Evolutionary conservation across 1,284 basidiomycete genomes (phyloP).

Genomic region (Moesziomyces parantarcticus): DNA sequence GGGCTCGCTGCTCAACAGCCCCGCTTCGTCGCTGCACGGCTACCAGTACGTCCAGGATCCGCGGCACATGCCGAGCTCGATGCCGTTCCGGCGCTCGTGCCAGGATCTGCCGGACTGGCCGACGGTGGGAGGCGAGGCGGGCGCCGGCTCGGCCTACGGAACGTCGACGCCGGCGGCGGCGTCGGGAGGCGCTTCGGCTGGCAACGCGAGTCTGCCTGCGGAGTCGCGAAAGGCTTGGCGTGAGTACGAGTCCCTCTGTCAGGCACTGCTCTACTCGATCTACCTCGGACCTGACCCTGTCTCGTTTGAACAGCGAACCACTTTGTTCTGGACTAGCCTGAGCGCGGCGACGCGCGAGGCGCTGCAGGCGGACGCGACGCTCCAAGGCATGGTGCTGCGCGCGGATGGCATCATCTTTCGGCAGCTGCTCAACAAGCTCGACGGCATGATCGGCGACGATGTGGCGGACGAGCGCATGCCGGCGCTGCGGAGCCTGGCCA

Average conservation of each 20-base stretch:
- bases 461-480: slow-evolving; percentile 14
- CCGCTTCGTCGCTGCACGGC: slow-evolving; percentile 40
- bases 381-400: slow-evolving; percentile 18
- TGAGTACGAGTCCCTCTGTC: slow-evolving; percentile 40
- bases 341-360: slow-evolving; percentile 10
- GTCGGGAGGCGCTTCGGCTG: slow-evolving; percentile 5
- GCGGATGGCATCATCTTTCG: slow-evolving; percentile 33
- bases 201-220: slow-evolving; percentile 4
- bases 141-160: not conserved
- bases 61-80: slow-evolving; percentile 29
- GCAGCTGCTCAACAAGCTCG: slow-evolving; percentile 23
- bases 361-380: slow-evolving; percentile 14
- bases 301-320: slow-evolving; percentile 34
- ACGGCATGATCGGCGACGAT: slow-evolving; percentile 34
- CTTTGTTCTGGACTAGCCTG: slow-evolving; percentile 33
- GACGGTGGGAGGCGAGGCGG: slow-evolving; percentile 4
- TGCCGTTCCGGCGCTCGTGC: slow-evolving; percentile 29
- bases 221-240: slow-evolving; percentile 40
- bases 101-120: slow-evolving; percentile 42
- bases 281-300: slow-evolving; percentile 30
- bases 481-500: slow-evolving; percentile 11
- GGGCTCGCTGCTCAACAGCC: slow-evolving; percentile 43
- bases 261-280: slow-evolving; percentile 24
- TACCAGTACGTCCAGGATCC: slow-evolving; percentile 32
- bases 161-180: slow-evolving; percentile 5